A percentile compares a stretch with the other conserved stretches of the same genome.
phyloP scores from a whole-genome alignment of 2,329 filamentous ascomycete species.

The Cryphonectria nitschkei region DNA sequence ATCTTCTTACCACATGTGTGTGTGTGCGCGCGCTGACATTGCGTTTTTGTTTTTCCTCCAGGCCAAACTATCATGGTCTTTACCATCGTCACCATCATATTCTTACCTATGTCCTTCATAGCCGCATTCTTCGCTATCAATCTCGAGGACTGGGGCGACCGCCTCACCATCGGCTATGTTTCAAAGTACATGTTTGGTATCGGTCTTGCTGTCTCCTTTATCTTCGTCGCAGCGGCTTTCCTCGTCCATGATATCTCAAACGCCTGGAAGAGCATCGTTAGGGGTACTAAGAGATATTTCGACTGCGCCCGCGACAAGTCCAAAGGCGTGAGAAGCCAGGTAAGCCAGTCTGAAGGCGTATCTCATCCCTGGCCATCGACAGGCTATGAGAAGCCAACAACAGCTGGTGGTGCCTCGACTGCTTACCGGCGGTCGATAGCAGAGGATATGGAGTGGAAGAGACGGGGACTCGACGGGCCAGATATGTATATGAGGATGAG shows the following conservation, averaged over 20 bases:
- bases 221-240: constrained; percentile 44
- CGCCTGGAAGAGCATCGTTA: constrained; percentile 24
- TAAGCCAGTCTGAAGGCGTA: neutral
- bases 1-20: no score
- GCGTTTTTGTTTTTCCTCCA: neutral
- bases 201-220: constrained; percentile 45
- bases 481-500: constrained; percentile 21
- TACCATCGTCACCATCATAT: constrained; percentile 50
- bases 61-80: constrained; percentile 49
- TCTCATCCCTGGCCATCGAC: constrained; percentile 14
- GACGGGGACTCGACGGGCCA: constrained; percentile 15
- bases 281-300: neutral
- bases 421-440: constrained; percentile 18
- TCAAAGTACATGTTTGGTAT: constrained; percentile 41
- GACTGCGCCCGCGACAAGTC: neutral
- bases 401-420: constrained; percentile 21
- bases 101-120: constrained; percentile 49
- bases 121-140: constrained; percentile 50
- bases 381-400: constrained; percentile 20
- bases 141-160: constrained; percentile 49
- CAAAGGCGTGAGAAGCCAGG: neutral
- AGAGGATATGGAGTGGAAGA: constrained; percentile 23
- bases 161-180: constrained; percentile 35
- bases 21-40: no score
- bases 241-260: constrained; percentile 41